phyloP scores from a whole-genome alignment of 768 basidiomycete species.

The Dacryopinax primogenitus region DNA sequence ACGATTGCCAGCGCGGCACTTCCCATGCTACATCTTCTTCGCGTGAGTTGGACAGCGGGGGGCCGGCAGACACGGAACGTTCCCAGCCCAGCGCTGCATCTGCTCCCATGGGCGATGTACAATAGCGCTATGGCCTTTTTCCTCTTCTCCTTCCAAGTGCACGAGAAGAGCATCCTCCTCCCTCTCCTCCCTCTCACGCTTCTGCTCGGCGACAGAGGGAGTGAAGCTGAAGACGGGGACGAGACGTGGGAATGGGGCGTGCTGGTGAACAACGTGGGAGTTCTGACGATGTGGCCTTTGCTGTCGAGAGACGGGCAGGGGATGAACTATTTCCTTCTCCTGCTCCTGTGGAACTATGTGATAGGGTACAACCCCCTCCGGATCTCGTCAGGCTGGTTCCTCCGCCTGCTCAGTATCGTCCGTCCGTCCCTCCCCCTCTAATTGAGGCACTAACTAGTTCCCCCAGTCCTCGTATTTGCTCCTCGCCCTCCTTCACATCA shows the following conservation, averaged over 20 bases:
- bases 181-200: conserved; percentile 77
- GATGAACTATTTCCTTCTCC: conserved; percentile 55
- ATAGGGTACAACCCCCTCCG: conserved; percentile 64
- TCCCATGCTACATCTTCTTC: conserved; percentile 22
- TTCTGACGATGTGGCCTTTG: conserved; percentile 93
- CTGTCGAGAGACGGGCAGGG: conserved; percentile 65
- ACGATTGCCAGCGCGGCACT: conserved; percentile 59
- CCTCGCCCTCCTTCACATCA: conserved; percentile 44
- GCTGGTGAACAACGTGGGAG: conserved; percentile 67
- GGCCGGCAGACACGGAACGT: conserved; percentile 8
- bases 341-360: conserved; percentile 67
- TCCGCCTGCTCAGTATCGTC: conserved; percentile 41
- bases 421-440: conserved; percentile 15
- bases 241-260: conserved; percentile 56
- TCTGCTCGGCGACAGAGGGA: conserved; percentile 37
- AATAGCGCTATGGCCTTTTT: conserved; percentile 84
- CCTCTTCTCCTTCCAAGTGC: conserved; percentile 91
- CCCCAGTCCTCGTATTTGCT: conserved; percentile 43
- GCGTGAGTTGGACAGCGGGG: conserved; percentile 17
- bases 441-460: neutral
- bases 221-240: conserved; percentile 14
- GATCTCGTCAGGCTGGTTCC: neutral
- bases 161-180: conserved; percentile 83
- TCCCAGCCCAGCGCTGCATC: conserved; percentile 43
- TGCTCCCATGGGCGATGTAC: conserved; percentile 71